Evolutionary conservation across 108 stramenopile genomes (phyloP).

Genomic region (Conticribra guillardii): DNA sequence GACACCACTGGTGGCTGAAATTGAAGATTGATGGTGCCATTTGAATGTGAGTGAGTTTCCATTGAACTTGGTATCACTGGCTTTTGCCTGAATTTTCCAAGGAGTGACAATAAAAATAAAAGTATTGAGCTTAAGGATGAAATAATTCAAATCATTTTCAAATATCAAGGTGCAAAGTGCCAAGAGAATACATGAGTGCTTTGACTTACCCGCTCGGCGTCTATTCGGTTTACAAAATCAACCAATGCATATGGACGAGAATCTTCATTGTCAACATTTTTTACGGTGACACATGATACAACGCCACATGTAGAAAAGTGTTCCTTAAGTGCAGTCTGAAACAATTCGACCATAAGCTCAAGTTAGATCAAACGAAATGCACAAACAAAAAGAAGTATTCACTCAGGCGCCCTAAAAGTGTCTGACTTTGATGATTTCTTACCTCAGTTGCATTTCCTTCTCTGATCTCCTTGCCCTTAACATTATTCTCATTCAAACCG

Average conservation of each 20-base stretch:
- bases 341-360: too few relatives aligned
- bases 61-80: conserved; percentile 19
- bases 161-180: background rate
- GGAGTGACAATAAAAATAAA: too few relatives aligned
- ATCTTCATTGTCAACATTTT: conserved; percentile 4
- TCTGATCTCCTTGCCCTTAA: background rate
- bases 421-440: too few relatives aligned
- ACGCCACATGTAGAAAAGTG: conserved; percentile 28
- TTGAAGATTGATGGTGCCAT: conserved; percentile 22
- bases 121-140: too few relatives aligned
- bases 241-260: conserved; percentile 5
- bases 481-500: background rate
- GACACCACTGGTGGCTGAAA: background rate
- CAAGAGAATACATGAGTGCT: background rate
- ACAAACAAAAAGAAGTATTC: background rate
- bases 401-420: background rate
- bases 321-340: conserved; percentile 16
- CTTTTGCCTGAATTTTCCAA: conserved; percentile 32
- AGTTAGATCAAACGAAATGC: background rate
- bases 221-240: conserved; percentile 22
- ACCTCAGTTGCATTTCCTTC: background rate
- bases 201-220: conserved; percentile 38
- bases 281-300: conserved; percentile 19
- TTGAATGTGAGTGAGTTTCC: conserved; percentile 13
- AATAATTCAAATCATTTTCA: background rate